A percentile compares a stretch with the other conserved stretches of the same genome.
These are phyloP conservation scores for Cercospora beticola DNA, from an alignment of 2,329 filamentous ascomycete genomes.

Conservation along the genomic window DNA sequence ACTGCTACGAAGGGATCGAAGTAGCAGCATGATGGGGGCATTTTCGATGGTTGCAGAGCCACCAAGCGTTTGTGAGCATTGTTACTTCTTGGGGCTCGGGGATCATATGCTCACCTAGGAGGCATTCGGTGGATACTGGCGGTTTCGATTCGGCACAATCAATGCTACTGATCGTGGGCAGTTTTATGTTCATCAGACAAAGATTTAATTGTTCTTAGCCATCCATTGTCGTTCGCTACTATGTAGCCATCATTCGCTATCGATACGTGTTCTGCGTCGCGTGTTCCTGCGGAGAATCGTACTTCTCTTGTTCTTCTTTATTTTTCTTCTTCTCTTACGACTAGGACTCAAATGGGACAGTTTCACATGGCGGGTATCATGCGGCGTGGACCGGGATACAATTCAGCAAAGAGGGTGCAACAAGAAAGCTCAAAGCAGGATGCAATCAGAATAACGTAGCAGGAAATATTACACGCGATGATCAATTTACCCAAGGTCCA, in stretches of 20 bases:
- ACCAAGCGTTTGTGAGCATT: neutral
- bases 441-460: neutral
- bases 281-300: neutral
- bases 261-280: neutral
- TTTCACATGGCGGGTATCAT: neutral
- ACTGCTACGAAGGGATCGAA: neutral
- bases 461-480: neutral
- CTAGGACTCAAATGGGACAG: neutral
- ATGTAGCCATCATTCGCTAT: neutral
- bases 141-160: neutral
- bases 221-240: neutral
- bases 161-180: neutral
- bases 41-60: neutral
- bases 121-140: neutral
- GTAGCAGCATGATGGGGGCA: neutral
- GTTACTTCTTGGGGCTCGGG: neutral
- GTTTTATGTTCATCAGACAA: neutral
- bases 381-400: neutral
- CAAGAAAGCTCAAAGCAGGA: neutral
- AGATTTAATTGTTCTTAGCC: neutral
- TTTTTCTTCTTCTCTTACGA: neutral
- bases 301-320: neutral
- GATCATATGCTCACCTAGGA: neutral
- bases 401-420: neutral
- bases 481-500: neutral